phyloP scores from a whole-genome alignment of 345 rosid genomes.

The Anacardium occidentale region DNA sequence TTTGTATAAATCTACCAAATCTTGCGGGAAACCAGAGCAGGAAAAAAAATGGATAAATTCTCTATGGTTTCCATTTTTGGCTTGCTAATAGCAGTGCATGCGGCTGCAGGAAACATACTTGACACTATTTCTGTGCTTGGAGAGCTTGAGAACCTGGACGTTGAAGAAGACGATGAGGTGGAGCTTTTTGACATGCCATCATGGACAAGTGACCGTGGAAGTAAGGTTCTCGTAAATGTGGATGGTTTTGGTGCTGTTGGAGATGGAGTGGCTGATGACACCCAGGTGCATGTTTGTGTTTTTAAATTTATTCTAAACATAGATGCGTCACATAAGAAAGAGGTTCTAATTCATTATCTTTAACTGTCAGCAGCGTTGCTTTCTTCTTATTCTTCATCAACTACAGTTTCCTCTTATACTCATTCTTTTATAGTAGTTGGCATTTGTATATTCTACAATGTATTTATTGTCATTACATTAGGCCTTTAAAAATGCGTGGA shows the following conservation, averaged over 20 bases:
- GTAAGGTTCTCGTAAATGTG: constrained; percentile 80
- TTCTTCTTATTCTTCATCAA: background rate
- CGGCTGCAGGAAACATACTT: constrained; percentile 41
- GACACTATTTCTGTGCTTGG: constrained; percentile 47
- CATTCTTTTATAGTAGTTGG: background rate
- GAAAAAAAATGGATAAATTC: constrained; percentile 48
- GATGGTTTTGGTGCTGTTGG: constrained; percentile 91
- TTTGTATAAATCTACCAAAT: constrained; percentile 44
- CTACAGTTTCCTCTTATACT: background rate
- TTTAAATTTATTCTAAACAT: background rate
- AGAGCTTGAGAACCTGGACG: constrained; percentile 53
- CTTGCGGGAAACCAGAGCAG: constrained; percentile 30
- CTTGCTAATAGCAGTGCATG: constrained; percentile 49
- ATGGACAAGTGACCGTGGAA: constrained; percentile 55
- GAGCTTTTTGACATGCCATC: constrained; percentile 40
- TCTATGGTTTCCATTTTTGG: constrained; percentile 47
- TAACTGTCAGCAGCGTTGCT: background rate
- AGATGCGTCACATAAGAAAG: background rate
- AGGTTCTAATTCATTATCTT: background rate
- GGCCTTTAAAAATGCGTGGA: constrained; percentile 85
- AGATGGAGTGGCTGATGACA: constrained; percentile 89
- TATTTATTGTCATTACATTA: constrained; percentile 22
- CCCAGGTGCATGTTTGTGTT: constrained; percentile 54
- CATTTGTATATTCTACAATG: constrained; percentile 8
- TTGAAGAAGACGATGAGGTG: constrained; percentile 49